Percentiles rank a stretch among this genome's conserved stretches.
Evolutionary conservation across 2,329 filamentous ascomycete genomes (phyloP).

Genomic region (Trichothecium sympodiale): DNA sequence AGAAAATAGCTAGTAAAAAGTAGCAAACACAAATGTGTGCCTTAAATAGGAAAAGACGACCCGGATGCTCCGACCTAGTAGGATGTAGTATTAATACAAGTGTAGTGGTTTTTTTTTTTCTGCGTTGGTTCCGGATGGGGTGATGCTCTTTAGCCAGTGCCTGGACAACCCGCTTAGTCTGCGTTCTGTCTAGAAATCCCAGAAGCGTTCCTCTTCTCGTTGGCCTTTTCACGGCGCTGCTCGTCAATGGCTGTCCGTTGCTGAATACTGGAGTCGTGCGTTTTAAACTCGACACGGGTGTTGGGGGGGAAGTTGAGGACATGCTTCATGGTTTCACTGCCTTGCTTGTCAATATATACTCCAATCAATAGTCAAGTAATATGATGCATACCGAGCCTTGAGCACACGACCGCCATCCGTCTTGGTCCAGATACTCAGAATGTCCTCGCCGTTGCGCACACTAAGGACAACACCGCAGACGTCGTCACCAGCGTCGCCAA

Average conservation of each 20-base stretch:
- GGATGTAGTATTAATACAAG: conserved; percentile 1
- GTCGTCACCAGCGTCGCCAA: conserved; percentile 83
- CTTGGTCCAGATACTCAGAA: conserved; percentile 94
- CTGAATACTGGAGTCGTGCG: conserved; percentile 89
- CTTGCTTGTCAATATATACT: conserved; percentile 10
- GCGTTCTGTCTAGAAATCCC: conserved; percentile 19
- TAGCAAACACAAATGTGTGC: conserved; percentile 4
- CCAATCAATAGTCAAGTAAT: background rate
- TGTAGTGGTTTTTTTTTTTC: background rate
- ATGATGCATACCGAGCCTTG: conserved; percentile 69
- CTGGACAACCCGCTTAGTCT: conserved; percentile 13
- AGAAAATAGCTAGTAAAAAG: conserved; percentile 6
- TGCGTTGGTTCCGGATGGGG: background rate
- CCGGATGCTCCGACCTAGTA: too few relatives aligned
- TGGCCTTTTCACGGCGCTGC: conserved; percentile 73
- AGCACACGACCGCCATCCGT: conserved; percentile 88
- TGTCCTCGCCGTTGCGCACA: conserved; percentile 90
- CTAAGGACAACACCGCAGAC: conserved; percentile 92
- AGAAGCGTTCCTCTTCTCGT: conserved; percentile 24
- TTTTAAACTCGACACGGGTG: conserved; percentile 90
- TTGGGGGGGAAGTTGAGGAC: conserved; percentile 76
- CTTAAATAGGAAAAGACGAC: conserved; percentile 4
- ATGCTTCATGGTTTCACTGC: conserved; percentile 86
- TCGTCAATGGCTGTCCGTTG: conserved; percentile 86
- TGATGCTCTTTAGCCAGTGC: too few relatives aligned